Evolutionary conservation across 768 basidiomycete species (phyloP), one percentile per base, ranked within the genome.

Genomic region (Mycena leptocephala): DNA sequence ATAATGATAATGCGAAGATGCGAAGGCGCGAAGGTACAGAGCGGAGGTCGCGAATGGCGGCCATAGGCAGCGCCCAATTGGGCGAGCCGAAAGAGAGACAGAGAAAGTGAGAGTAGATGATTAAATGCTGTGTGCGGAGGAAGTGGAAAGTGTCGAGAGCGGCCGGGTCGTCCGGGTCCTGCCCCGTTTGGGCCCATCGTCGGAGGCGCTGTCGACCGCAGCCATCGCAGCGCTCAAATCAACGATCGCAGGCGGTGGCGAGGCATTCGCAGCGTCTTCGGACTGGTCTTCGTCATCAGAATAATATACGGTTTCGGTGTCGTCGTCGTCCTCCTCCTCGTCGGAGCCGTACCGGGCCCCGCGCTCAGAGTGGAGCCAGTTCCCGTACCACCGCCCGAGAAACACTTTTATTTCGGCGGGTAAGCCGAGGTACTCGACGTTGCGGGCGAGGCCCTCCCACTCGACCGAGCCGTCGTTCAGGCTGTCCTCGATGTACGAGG

Each of bases 381-480:
- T 86, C 67, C 89, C 86, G 83, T 94, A 96, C 94, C 95, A 97
- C 71, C 87, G 88, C 0, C 93, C 92, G 61, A 97, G 87, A 81
- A 95, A 95, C 20, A 93, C 84, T 82, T 95, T 96, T 83, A 97
- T 92, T 55, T 95, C 93, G 22, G 92, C 86, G 66, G 92, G 88
- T 76, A 97, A 89, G 24, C 92, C 94, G 62, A 98, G 93, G 81
- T 96, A 97, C 82, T 97, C 96, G 81, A 94, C 96, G 83, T 97
- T 98, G 74, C 94, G 92, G 24, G 95, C 95, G 75, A 97, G 87
- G 33, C 95, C 95, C 79, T 97, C 95, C 96, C 96, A 97, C 59
- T 91, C 91, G 56, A 96, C 89, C 65, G 88, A 83, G 24, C 93
- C 92, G 24, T 87, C 85, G 75, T 91, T 90, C 16, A 98, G 90